Percentiles rank a stretch among this genome's conserved stretches.
Evolutionary conservation across 176 grass and related monocot genomes (phyloP).

Genomic region (Olyra latifolia): DNA sequence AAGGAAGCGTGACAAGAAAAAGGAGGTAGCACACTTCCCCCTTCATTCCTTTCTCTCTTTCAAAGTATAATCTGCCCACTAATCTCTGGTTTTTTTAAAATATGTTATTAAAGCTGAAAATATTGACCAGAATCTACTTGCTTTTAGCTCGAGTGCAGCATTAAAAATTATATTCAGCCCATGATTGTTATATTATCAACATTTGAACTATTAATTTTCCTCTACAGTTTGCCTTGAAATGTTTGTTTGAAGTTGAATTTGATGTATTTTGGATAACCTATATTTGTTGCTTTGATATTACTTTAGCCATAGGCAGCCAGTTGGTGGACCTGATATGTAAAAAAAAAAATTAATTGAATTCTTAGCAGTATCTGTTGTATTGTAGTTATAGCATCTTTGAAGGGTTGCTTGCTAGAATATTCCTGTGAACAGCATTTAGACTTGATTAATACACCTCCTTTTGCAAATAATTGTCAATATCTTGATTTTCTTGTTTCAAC

Average conservation of each 20-base stretch:
- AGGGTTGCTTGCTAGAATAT: neutral
- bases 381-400: neutral
- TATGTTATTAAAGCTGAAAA: neutral
- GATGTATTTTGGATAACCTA: neutral
- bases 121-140: neutral
- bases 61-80: neutral
- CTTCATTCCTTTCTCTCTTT: neutral
- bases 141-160: neutral
- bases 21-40: slow-evolving; percentile 47
- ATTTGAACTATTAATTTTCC: neutral
- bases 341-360: neutral
- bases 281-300: neutral
- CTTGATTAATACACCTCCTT: too few species aligned
- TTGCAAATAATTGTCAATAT: neutral
- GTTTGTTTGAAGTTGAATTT: neutral
- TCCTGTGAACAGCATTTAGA: neutral
- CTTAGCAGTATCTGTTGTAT: neutral
- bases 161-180: neutral
- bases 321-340: neutral
- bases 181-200: neutral
- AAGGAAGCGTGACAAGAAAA: slow-evolving; percentile 82
- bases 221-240: neutral
- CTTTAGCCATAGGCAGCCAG: neutral
- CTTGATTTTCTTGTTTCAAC: neutral
- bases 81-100: neutral